These are phyloP conservation scores for Jamesozyma hellenica DNA, from an alignment of 805 yeast genomes.

Conservation along the genomic window DNA sequence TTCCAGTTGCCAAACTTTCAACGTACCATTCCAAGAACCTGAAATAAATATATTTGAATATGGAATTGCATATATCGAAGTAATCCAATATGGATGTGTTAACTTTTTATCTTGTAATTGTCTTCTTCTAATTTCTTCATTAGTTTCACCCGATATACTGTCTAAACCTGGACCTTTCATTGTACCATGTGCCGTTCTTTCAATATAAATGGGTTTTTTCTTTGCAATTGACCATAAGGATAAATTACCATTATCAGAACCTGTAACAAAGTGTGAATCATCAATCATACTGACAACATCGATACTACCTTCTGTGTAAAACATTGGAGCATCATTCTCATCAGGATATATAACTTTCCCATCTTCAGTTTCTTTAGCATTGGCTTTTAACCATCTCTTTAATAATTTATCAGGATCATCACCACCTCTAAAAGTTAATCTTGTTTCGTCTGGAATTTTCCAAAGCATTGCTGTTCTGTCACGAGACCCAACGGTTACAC, in stretches of 20 bases:
- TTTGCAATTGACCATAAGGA: slow-evolving; percentile 85
- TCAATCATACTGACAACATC: slow-evolving; percentile 88
- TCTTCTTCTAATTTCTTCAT: slow-evolving; percentile 27
- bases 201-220: slow-evolving; percentile 72
- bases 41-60: slow-evolving; percentile 73
- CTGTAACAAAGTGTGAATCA: slow-evolving; percentile 86
- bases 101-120: slow-evolving; percentile 48
- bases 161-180: slow-evolving; percentile 40
- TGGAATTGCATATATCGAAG: slow-evolving; percentile 72
- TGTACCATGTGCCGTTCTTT: slow-evolving; percentile 70
- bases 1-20: slow-evolving; percentile 69
- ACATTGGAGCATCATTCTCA: slow-evolving; percentile 29
- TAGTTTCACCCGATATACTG: slow-evolving; percentile 45
- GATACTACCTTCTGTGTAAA: slow-evolving; percentile 72
- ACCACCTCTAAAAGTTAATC: slow-evolving; percentile 89
- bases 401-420: slow-evolving; percentile 43
- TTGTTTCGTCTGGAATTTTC: slow-evolving; percentile 93
- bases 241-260: slow-evolving; percentile 87
- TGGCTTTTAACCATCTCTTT: slow-evolving; percentile 30
- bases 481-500: slow-evolving; percentile 91
- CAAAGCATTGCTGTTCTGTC: slow-evolving; percentile 93
- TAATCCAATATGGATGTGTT: slow-evolving; percentile 76
- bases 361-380: slow-evolving; percentile 22
- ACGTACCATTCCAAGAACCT: slow-evolving; percentile 79
- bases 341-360: slow-evolving; percentile 25